Base-by-base conservation (phyloP, 176 grass and related monocot genomes). In the Thinopyrum elongatum region DNA sequence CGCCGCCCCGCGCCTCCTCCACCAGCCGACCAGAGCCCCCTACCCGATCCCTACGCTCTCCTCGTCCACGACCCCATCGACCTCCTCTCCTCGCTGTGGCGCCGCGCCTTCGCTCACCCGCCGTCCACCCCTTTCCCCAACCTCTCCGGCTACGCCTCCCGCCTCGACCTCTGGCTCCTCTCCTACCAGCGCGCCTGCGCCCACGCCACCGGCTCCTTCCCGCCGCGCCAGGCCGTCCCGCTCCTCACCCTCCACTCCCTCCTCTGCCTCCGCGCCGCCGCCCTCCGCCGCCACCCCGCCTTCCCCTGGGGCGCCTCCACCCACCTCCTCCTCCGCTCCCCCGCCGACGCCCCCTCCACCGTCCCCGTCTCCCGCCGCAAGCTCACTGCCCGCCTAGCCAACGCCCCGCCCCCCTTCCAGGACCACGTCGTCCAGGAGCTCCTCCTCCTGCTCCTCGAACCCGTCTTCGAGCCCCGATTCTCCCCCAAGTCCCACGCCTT, bases 181-280 rank as follows among this genome's bases (percentile, higher is more conserved):
- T 95, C 97, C 47, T 94, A 96, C 92, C 92, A 99, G 87, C 94
- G 90, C 23, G 62, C 97, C 60, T 95, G 92, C 80, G 97, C 97
- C 26, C 90, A 96, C 82, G 86, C 91, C 83, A 99, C 88, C 19
- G 97, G 92, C 47, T 80, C 94, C 72, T 99, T 94, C 76, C 92
- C 94, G 6, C 90, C 88, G 4, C 92, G 90, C 64, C 76, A 74
- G 1, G 91, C 92, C 57, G 91, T 99, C 57, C 82, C 82, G 49
- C 87, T 89, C 44, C 85, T 84, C 70, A 91, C 90, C 38, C 97
- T 99, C 51, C 88, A 91, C 85, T 90, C 86, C 84, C 92, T 99
- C 90, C 88, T 94, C 84, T 68, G 90, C 78, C 90, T 97, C 65
- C 92, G 88, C 60, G 47, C 81, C 60, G 78, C 84, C 23, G 91